Base-by-base conservation (phyloP, 106 monocot species). In the Alisma plantagoaquatica region DNA sequence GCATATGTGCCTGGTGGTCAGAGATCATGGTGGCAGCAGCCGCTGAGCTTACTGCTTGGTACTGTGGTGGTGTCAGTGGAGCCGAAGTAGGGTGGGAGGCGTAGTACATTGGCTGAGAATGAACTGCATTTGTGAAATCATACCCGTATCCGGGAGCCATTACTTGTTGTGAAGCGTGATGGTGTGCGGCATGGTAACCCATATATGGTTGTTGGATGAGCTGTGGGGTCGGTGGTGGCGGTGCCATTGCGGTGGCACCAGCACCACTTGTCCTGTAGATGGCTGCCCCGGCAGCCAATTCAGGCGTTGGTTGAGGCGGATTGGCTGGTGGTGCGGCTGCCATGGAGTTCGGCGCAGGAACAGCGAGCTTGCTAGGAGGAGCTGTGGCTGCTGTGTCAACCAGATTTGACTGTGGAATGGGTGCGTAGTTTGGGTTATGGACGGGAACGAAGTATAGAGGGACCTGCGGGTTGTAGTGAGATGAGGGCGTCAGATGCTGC, bases 401-500 rank as follows among this genome's bases (percentile, higher is more conserved):
- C 33, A 71, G 16, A 27, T 43, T 63, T 43, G 72, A 31, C 14
- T 58, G 47, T 33, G 52, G 35, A 0, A 70, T 27, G 10, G 70
- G 48, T 43, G 57, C 58, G 33, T 80, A 86, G 29, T 60, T 47
- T 1, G 69, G 56, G 63, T 78, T 78, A 0, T 49, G 69, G 19
- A 83, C 57, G 2, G 86, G 79, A 17, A 92, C 2, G 52, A 70
- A 92, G 53, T 92, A 92, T 61, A 92, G 63, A 3, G 76, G 86
- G 10, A 73, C 28, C 27, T 66, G 68, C 16, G 54, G 76, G 41
- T 56, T 52, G 56, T 42, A 72, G 3, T 43, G 45, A 31, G 61
- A 49, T 17, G 61, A 53, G 15, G 46, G 72, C 29, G 75, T 78
- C 2, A 75, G 29, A 14, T 75, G 75, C 54, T 63, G 75, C 16